Evolutionary conservation across 75 land plant species (phyloP), one percentile per base, ranked within the genome.

Genomic region (Azolla pinnata): DNA sequence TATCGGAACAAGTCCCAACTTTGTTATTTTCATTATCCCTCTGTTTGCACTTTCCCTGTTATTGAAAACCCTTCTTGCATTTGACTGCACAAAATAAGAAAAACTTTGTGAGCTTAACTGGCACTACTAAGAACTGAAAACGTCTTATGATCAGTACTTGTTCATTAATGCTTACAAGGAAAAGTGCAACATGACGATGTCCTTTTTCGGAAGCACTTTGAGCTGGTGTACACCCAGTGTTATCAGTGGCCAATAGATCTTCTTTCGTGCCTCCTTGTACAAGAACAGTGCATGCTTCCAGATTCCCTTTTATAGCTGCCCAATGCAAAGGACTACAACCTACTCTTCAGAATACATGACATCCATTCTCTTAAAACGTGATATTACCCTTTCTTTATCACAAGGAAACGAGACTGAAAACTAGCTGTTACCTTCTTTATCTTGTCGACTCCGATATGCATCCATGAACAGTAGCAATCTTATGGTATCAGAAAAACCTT

Each of bases 251-350:
- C 73, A 75, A 75, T 52, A 89, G 62, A 62, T 95, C 88, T 33
- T 95, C 99, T 30, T 81, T 78, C 57, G 75, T 79, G 7, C 99
- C 88, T 56, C 96, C 99, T 66, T 95, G 99, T 19, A 95, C 99
- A 33, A 95, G 70, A 17, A 95, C 99, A 24, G 96, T 95, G 70
- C 99, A 89, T 53, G 99, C 99, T 59, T 95, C 99, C 59, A 95
- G 60, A 52, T 95, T 89, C 21, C 96, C 99, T 63, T 83, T 83
- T 35, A 89, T 95, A 54, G 99, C 99, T 69, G 99, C 96, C 99
- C 99, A 95, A 67, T 95, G 99, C 44, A 95, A 71, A 53, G 99
- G 96, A 21, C 96, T 95, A 54, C 99, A 89, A 55, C 99, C 99
- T 95, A 65, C 14, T 66, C 51, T 33, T 28, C 14, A 19, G 30